These are phyloP conservation scores for Trichosanthes truncata DNA, from an alignment of 306 rosid genomes.

Conservation along the genomic window DNA sequence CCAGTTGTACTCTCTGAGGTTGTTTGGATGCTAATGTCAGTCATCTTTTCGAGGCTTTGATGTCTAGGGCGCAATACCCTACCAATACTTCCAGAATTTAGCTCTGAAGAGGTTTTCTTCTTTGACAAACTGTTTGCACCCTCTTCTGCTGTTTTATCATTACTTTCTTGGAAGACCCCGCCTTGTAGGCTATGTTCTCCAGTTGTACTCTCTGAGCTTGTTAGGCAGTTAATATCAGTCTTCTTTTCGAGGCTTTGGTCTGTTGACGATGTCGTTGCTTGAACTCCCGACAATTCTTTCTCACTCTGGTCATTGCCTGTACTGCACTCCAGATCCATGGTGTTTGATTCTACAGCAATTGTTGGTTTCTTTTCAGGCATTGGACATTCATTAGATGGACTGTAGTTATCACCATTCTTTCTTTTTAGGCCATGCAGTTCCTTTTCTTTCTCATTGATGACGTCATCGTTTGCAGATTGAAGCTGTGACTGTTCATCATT, in stretches of 20 bases:
- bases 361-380: neutral
- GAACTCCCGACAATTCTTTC: neutral
- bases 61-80: neutral
- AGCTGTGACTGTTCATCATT: neutral
- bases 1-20: neutral
- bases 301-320: neutral
- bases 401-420: constrained; percentile 1
- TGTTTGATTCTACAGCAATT: constrained; percentile 1
- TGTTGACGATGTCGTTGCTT: neutral
- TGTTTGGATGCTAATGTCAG: neutral
- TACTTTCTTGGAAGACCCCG: neutral
- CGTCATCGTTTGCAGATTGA: neutral
- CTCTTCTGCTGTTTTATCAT: neutral
- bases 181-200: neutral
- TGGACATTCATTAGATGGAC: neutral
- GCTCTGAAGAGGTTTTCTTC: neutral
- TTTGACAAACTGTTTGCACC: neutral
- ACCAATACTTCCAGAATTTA: neutral
- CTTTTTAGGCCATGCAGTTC: neutral
- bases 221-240: neutral
- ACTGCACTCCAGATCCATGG: neutral
- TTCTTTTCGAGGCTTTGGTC: neutral
- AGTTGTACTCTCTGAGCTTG: neutral
- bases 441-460: neutral
- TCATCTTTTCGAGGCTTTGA: neutral